phyloP scores from a whole-genome alignment of 78 protist genomes.

The Protostelium mycophagum region DNA sequence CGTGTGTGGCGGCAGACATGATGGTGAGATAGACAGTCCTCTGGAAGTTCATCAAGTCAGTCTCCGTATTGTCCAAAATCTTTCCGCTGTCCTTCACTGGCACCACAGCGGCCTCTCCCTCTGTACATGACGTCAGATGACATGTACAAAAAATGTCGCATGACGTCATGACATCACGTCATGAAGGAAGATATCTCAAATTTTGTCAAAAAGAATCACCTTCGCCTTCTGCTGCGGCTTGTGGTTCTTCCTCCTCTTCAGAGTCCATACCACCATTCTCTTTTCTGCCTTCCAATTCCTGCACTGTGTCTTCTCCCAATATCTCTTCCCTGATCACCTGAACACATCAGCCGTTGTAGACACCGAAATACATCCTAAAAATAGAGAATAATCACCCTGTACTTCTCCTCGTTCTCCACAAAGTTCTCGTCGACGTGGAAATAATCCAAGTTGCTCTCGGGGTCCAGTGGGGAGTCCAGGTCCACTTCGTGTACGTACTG shows the following conservation, averaged over 20 bases:
- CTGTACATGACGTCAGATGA: too few species aligned
- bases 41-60: conserved; percentile 64
- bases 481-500: conserved; percentile 89
- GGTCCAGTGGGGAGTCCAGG: conserved; percentile 64
- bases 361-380: conserved; percentile 60
- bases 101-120: conserved; percentile 7
- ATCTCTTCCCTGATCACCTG: conserved; percentile 45
- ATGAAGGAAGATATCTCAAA: too few species aligned
- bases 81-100: background rate
- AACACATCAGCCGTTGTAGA: conserved; percentile 42
- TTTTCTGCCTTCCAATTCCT: conserved; percentile 5
- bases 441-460: conserved; percentile 52
- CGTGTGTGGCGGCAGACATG: conserved; percentile 80
- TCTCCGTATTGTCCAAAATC: conserved; percentile 72
- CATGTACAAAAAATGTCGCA: too few species aligned
- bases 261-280: conserved; percentile 14
- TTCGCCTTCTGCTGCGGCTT: conserved; percentile 17
- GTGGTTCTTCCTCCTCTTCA: conserved; percentile 34
- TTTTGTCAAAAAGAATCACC: background rate
- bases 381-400: too few species aligned
- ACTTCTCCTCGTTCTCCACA: conserved; percentile 79
- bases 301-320: conserved; percentile 48
- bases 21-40: conserved; percentile 88
- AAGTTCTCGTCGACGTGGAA: conserved; percentile 85
- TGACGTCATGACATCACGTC: too few species aligned